Conservation (phyloP, 192 early-diverging fungal species). For the Coemansia biformis region DNA sequence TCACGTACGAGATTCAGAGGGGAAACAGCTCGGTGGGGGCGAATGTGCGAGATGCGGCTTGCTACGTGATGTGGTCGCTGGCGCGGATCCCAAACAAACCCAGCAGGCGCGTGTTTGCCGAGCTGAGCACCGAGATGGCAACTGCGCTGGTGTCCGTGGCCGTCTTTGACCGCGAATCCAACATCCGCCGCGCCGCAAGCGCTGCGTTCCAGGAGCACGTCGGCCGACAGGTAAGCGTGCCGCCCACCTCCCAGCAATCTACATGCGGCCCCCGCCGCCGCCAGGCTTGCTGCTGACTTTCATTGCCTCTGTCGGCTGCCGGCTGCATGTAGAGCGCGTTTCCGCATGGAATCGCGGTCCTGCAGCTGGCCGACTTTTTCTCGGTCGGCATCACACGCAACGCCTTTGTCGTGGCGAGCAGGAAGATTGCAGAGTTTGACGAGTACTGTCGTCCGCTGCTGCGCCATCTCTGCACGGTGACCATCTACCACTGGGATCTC, state of each 20-base stretch:
- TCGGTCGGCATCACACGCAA: slow-evolving; percentile 76
- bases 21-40: slow-evolving; percentile 89
- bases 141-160: slow-evolving; percentile 73
- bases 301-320: background rate
- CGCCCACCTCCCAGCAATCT: too few relatives aligned
- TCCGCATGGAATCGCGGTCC: slow-evolving; percentile 89
- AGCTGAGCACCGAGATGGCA: slow-evolving; percentile 63
- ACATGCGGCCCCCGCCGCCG: too few relatives aligned
- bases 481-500: slow-evolving; percentile 84
- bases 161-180: slow-evolving; percentile 89
- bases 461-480: slow-evolving; percentile 60
- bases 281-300: background rate
- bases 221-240: slow-evolving; percentile 69
- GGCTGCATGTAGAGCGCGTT: slow-evolving; percentile 64
- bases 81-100: slow-evolving; percentile 79
- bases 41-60: slow-evolving; percentile 91
- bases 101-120: slow-evolving; percentile 50
- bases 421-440: slow-evolving; percentile 64
- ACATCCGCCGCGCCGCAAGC: slow-evolving; percentile 85
- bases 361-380: slow-evolving; percentile 90
- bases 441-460: slow-evolving; percentile 75
- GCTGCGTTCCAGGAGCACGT: slow-evolving; percentile 99
- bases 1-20: slow-evolving; percentile 83
- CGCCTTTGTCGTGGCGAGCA: slow-evolving; percentile 66
- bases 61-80: slow-evolving; percentile 98